Evolutionary conservation across 2,329 filamentous ascomycete species (phyloP).

Genomic region (Ampelomyces quisqualis): DNA sequence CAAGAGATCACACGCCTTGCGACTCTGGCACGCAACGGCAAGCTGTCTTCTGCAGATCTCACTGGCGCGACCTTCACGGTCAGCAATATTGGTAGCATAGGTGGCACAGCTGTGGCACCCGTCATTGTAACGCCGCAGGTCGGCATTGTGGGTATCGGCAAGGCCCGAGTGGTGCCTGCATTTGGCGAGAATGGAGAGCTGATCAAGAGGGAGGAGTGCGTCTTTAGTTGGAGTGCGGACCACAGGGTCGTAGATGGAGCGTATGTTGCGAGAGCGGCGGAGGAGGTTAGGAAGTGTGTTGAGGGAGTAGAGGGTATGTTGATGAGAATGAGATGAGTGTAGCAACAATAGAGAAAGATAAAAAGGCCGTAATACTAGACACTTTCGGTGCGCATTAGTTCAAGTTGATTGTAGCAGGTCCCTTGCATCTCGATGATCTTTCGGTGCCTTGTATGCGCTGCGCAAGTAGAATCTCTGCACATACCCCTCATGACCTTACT

Average conservation of each 20-base stretch:
- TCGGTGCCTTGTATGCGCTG: too few relatives aligned
- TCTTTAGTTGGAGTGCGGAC: conserved; percentile 96
- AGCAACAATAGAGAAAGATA: neutral
- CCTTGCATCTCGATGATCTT: too few relatives aligned
- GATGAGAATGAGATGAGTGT: conserved; percentile 55
- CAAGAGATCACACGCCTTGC: conserved; percentile 74
- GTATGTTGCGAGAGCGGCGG: conserved; percentile 87
- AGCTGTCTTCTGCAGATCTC: conserved; percentile 73
- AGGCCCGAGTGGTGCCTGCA: conserved; percentile 75
- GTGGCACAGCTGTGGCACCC: conserved; percentile 86
- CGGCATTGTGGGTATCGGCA: conserved; percentile 85
- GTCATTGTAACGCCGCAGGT: conserved; percentile 90
- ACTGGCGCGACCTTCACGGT: conserved; percentile 89
- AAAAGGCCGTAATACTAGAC: conserved; percentile 1
- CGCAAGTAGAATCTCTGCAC: too few relatives aligned
- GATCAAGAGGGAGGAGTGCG: conserved; percentile 75
- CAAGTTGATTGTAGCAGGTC: too few relatives aligned
- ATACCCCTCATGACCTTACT: neutral
- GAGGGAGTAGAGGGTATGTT: conserved; percentile 89
- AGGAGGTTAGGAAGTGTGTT: conserved; percentile 72
- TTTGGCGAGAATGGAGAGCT: conserved; percentile 63
- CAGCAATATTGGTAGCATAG: conserved; percentile 94
- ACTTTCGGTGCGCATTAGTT: neutral
- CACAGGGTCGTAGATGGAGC: conserved; percentile 93
- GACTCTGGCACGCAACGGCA: conserved; percentile 69